Evolutionary conservation across 2,329 filamentous ascomycete genomes (phyloP), one percentile per base, ranked within the genome.

Genomic region (Pseudonectria foliicola): DNA sequence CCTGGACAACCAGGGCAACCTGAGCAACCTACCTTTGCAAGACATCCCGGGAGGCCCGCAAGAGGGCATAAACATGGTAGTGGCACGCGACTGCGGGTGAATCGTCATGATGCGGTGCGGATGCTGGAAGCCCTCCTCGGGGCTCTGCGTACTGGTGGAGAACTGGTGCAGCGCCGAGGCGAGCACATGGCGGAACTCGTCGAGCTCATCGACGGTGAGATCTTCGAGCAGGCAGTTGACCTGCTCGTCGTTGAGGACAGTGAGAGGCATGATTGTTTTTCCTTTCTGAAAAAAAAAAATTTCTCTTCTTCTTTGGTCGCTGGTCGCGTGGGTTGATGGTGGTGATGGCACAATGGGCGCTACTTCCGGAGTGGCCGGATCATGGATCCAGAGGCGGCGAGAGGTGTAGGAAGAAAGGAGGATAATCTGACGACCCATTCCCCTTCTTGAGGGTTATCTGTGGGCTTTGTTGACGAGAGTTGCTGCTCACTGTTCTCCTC

Each of bases 41-140:
- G 77, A 80, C 43, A 84, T 79, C 18, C 75, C 76, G 7, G 63
- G 57, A 0, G 74, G 73, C 39, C 77, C 77, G 15, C 71, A 76
- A 2, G 81, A 81, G 1, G 83, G 83, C 79, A 87, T 86, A 54
- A 86, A 87, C 14, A 87, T 61, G 3, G 80, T 85, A 13, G 75
- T 80, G 21, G 70, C 65, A 27, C 68, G 68, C 12, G 70, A 72
- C 1, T 55, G 56, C 2, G 60, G 53, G 16, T 70, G 71, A 27
- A 67, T 55, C 7, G 76, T 64, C 1, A 66, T 59, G 8, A 67
- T 67, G 23, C 74, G 66, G 37, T 68, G 63, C 6, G 76, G 77
- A 46, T 80, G 75, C 44, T 79, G 68, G 37, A 72, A 66, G 4
- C 69, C 63, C 25, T 59, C 57, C 24, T 63, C 56, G 16, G 62